phyloP scores from a whole-genome alignment of 108 stramenopile species.

The Mediolabrus comicus region DNA sequence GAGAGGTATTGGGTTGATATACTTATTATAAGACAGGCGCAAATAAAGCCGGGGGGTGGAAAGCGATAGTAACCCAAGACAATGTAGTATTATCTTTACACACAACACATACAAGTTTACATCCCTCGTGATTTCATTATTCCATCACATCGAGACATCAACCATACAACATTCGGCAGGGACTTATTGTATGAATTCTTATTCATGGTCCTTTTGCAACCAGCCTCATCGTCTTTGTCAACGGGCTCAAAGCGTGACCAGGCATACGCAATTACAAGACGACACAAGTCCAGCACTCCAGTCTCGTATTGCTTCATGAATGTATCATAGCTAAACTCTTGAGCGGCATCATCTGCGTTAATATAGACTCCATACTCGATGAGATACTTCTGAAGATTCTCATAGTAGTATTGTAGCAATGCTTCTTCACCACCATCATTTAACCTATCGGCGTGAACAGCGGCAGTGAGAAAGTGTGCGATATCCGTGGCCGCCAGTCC shows the following conservation, averaged over 20 bases:
- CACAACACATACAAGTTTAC: too few relatives aligned
- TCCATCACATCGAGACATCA: slow-evolving; percentile 52
- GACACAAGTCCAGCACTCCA: slow-evolving; percentile 60
- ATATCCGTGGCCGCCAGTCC: slow-evolving; percentile 79
- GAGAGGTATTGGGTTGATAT: too few relatives aligned
- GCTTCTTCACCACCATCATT: slow-evolving; percentile 21
- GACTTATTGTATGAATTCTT: slow-evolving; percentile 69
- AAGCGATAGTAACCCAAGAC: too few relatives aligned
- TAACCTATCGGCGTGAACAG: slow-evolving; percentile 24
- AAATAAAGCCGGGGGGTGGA: too few relatives aligned
- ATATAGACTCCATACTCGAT: slow-evolving; percentile 30
- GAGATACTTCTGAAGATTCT: slow-evolving; percentile 17
- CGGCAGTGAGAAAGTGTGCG: slow-evolving; percentile 59
- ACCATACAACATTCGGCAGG: slow-evolving; percentile 53
- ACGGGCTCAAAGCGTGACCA: slow-evolving; percentile 64
- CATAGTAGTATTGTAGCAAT: slow-evolving; percentile 28
- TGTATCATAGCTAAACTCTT: slow-evolving; percentile 6
- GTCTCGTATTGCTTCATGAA: slow-evolving; percentile 55
- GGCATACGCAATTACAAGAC: slow-evolving; percentile 68
- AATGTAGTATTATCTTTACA: too few relatives aligned
- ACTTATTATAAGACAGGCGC: too few relatives aligned
- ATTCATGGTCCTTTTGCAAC: slow-evolving; percentile 43
- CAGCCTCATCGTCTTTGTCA: slow-evolving; percentile 6
- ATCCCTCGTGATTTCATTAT: slow-evolving; percentile 31
- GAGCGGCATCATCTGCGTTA: not conserved